phyloP scores from a whole-genome alignment of 306 rosid genomes.

The Malus sieversii region DNA sequence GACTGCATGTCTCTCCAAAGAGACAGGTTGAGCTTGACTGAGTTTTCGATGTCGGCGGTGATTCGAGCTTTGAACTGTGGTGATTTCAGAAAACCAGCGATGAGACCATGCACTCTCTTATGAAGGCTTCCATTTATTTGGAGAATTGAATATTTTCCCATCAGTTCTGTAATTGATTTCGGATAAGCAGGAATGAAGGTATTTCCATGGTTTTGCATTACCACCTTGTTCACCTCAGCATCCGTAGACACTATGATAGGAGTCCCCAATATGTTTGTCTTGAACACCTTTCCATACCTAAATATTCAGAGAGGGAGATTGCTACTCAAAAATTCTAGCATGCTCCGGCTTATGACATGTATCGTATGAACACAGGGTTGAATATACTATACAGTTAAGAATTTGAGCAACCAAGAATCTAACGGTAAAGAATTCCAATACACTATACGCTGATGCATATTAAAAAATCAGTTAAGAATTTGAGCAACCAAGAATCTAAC shows the following conservation, averaged over 20 bases:
- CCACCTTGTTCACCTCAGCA: conserved; percentile 67
- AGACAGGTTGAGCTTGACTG: conserved; percentile 49
- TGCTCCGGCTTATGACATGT: neutral
- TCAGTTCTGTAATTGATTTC: conserved; percentile 65
- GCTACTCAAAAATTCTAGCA: too few species aligned
- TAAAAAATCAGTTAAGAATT: neutral
- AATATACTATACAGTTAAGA: too few species aligned
- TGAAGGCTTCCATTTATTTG: conserved; percentile 58
- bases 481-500: too few species aligned
- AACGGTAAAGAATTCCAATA: neutral
- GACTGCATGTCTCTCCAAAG: conserved; percentile 39
- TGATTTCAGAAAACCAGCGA: conserved; percentile 59
- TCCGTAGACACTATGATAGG: conserved; percentile 78
- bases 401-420: neutral
- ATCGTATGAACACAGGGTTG: neutral
- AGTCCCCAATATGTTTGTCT: conserved; percentile 68
- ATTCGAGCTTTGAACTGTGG: conserved; percentile 62
- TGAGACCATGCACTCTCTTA: conserved; percentile 55
- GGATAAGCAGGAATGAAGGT: conserved; percentile 84
- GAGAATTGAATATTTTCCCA: conserved; percentile 71
- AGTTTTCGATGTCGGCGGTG: conserved; percentile 43
- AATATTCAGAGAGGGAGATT: neutral
- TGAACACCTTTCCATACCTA: conserved; percentile 88
- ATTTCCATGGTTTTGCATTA: conserved; percentile 69
- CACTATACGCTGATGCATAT: neutral